Evolutionary conservation across 2,329 filamentous ascomycete species (phyloP).

Genomic region (Dactylellina drechsleri): DNA sequence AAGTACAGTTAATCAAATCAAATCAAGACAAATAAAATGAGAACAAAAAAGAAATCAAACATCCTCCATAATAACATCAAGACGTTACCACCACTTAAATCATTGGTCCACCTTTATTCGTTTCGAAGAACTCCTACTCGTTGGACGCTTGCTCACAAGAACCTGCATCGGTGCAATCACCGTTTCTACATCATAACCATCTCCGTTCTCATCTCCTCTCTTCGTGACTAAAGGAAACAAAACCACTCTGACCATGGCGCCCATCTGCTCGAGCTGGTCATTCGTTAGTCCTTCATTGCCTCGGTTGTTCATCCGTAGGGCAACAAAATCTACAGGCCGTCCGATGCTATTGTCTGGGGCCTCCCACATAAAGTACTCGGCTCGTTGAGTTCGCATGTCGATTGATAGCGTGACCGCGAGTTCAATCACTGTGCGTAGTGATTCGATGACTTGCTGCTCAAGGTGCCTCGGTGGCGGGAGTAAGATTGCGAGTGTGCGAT

Average conservation of each 20-base stretch:
- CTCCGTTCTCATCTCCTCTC: slow-evolving; percentile 86
- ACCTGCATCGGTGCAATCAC: slow-evolving; percentile 96
- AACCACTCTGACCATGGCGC: slow-evolving; percentile 85
- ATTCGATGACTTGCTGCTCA: slow-evolving; percentile 81
- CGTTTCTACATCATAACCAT: slow-evolving; percentile 86
- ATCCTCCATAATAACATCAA: slow-evolving; percentile 2
- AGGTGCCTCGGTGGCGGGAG: slow-evolving; percentile 86
- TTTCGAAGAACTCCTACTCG: slow-evolving; percentile 35
- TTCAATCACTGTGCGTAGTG: slow-evolving; percentile 85
- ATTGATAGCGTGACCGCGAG: slow-evolving; percentile 90
- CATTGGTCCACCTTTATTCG: slow-evolving; percentile 35
- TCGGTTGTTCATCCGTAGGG: slow-evolving; percentile 93
- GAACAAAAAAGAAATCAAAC: slow-evolving; percentile 3
- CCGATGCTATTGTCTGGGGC: slow-evolving; percentile 87
- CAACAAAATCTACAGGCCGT: slow-evolving; percentile 87
- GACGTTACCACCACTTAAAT: neutral
- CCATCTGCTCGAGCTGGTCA: slow-evolving; percentile 79
- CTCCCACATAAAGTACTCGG: slow-evolving; percentile 98
- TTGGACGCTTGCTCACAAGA: slow-evolving; percentile 70
- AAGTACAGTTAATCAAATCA: slow-evolving; percentile 10
- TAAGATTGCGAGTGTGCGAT: slow-evolving; percentile 82
- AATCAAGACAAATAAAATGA: slow-evolving; percentile 1
- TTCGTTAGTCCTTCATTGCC: slow-evolving; percentile 65
- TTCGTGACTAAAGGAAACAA: slow-evolving; percentile 97
- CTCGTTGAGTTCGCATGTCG: slow-evolving; percentile 96